phyloP scores from a whole-genome alignment of 352 stramenopile genomes.

The Globisporangium takayamanum region DNA sequence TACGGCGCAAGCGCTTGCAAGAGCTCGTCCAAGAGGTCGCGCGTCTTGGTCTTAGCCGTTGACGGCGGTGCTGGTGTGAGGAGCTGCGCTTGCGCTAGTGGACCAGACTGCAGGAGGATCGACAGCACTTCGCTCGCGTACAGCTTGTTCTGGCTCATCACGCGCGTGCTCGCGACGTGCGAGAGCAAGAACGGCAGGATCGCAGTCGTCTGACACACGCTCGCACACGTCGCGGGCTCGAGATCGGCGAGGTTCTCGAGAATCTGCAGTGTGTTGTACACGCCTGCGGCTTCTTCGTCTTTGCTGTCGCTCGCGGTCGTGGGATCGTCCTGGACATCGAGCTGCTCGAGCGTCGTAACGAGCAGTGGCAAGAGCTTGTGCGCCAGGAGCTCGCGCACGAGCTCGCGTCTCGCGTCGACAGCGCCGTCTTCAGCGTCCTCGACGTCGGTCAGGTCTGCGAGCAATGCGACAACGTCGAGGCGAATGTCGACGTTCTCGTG shows the following conservation, averaged over 20 bases:
- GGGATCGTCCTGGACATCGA: constrained; percentile 15
- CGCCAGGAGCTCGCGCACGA: constrained; percentile 54
- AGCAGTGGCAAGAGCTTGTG: constrained; percentile 52
- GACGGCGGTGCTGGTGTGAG: constrained; percentile 11
- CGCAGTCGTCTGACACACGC: constrained; percentile 36
- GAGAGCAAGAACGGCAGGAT: constrained; percentile 58
- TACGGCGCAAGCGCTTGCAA: constrained; percentile 87
- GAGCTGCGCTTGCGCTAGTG: constrained; percentile 31
- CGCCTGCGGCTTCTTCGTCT: constrained; percentile 59
- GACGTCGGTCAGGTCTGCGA: constrained; percentile 68
- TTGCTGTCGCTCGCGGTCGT: constrained; percentile 14
- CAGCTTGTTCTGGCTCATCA: constrained; percentile 72
- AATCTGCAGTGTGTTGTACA: constrained; percentile 81
- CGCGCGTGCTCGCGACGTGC: constrained; percentile 28
- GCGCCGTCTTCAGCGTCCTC: constrained; percentile 34
- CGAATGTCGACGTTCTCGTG: constrained; percentile 82
- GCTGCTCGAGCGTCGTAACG: constrained; percentile 36
- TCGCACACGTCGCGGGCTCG: constrained; percentile 32
- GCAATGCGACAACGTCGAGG: constrained; percentile 41
- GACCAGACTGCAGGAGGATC: constrained; percentile 71
- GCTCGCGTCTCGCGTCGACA: constrained; percentile 29
- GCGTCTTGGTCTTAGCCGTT: constrained; percentile 1
- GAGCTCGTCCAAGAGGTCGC: constrained; percentile 88
- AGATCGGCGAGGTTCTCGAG: constrained; percentile 74
- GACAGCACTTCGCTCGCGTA: constrained; percentile 82